phyloP scores from a whole-genome alignment of 495 filamentous ascomycete species.

The Paragyromitra xinjiangensis region DNA sequence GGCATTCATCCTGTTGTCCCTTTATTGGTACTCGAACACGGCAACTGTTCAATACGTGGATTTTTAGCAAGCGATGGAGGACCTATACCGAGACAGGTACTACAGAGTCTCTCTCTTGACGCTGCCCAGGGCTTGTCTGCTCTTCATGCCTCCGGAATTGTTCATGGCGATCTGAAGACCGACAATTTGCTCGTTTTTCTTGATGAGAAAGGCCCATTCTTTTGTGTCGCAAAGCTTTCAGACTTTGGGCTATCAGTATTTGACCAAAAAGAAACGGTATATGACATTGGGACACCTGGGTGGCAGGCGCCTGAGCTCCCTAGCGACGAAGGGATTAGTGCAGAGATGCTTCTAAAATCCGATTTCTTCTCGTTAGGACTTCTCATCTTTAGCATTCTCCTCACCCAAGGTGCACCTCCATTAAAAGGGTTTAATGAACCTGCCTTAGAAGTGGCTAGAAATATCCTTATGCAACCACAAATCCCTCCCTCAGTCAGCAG shows the following conservation, averaged over 20 bases:
- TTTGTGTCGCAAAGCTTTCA: constrained; percentile 46
- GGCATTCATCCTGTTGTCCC: background rate
- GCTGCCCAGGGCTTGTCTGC: constrained; percentile 57
- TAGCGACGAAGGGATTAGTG: constrained; percentile 2
- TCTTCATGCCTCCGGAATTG: constrained; percentile 58
- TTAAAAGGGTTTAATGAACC: background rate
- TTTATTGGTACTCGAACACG: constrained; percentile 33
- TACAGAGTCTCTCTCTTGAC: constrained; percentile 44
- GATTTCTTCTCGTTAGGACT: constrained; percentile 37
- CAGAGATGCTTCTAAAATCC: constrained; percentile 23
- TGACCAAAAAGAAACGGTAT: background rate
- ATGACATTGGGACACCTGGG: constrained; percentile 2
- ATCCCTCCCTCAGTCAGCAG: background rate
- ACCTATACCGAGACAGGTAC: constrained; percentile 49
- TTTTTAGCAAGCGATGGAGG: constrained; percentile 44
- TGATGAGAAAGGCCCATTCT: constrained; percentile 47
- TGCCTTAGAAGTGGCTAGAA: background rate
- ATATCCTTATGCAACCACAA: background rate
- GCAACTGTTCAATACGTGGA: constrained; percentile 19
- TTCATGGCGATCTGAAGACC: constrained; percentile 61
- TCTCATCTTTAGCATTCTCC: constrained; percentile 19
- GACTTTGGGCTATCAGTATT: constrained; percentile 57
- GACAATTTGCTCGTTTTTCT: constrained; percentile 60
- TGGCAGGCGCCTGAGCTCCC: constrained; percentile 38
- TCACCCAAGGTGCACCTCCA: constrained; percentile 5